phyloP scores from a whole-genome alignment of 106 monocot species.

The Dioscorea zingiberensis region DNA sequence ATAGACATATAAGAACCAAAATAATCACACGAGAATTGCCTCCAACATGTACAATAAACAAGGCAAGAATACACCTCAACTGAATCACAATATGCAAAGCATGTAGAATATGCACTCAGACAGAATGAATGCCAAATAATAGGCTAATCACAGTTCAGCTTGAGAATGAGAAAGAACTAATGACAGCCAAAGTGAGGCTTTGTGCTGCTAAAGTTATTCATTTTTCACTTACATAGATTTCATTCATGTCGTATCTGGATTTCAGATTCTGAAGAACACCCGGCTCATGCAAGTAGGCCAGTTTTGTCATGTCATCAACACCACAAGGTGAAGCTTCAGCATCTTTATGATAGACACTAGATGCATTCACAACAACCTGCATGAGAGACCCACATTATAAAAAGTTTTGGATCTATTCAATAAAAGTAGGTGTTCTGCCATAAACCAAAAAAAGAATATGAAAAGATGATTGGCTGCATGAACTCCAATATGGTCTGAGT shows the following conservation, averaged over 20 bases:
- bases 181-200: no score
- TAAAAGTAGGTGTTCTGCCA: not conserved
- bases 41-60: no score
- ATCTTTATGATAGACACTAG: slow-evolving; percentile 36
- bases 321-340: slow-evolving; percentile 55
- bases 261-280: slow-evolving; percentile 58
- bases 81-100: no score
- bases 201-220: not conserved
- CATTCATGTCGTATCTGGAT: slow-evolving; percentile 59
- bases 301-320: slow-evolving; percentile 68
- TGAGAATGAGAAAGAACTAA: not conserved
- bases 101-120: not conserved
- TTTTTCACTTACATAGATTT: slow-evolving; percentile 43
- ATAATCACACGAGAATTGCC: no score
- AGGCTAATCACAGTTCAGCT: not conserved
- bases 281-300: slow-evolving; percentile 61
- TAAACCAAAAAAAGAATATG: not conserved
- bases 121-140: not conserved
- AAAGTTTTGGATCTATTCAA: not conserved
- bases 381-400: not conserved
- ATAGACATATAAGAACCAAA: no score
- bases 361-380: slow-evolving; percentile 31
- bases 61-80: no score
- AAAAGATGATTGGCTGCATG: not conserved
- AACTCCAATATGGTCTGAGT: no score